Base-by-base conservation (phyloP, 495 filamentous ascomycete genomes). In the Trichocladium antarcticum region DNA sequence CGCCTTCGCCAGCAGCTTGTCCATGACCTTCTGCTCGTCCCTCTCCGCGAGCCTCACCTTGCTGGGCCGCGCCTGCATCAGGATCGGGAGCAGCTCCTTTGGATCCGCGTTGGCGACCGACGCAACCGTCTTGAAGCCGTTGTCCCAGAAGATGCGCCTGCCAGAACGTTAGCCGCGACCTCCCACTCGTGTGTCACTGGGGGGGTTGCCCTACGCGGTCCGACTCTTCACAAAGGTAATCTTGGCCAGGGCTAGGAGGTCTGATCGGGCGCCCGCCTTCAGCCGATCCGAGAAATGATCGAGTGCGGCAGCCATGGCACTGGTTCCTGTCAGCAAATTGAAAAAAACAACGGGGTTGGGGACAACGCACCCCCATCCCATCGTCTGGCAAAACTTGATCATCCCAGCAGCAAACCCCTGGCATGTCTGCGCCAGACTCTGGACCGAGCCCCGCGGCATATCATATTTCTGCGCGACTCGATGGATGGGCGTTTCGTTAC, bases 331-430 rank as follows among this genome's bases (percentile, higher is more conserved):
- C 14, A 37, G 34, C 39, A 2, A 22, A n/a, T n/a, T 5, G 28
- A 29, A 52, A 9, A 32, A 50, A 39, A 21, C 16, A 48, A 14
- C n/a, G 17, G 6, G 22, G 6, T 10, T 6, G 14, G 24, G 3
- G 10, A 5, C 6, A 36, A 58, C 68, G 42, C 44, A 71, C 47
- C 80, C 81, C 82, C 82, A 86, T 4, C 74, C 81, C 81, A 87
- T 85, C 12, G 72, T 70, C 47, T 82, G 74, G 53, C 84, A 88
- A 56, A 87, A 88, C 46, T 80, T 83, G 24, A 86, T 76, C 57
- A 85, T 85, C 3, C 83, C 84, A 2, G 81, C 78, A 1, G 84
- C 85, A 55, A 89, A 89, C 0, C 86, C 86, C 46, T 85, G 76
- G 48, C 85, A 89, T 12, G 81, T 83, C 49, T 84, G 82, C 0